phyloP scores from a whole-genome alignment of 2,329 filamentous ascomycete species.

The Penicillium sp. region DNA sequence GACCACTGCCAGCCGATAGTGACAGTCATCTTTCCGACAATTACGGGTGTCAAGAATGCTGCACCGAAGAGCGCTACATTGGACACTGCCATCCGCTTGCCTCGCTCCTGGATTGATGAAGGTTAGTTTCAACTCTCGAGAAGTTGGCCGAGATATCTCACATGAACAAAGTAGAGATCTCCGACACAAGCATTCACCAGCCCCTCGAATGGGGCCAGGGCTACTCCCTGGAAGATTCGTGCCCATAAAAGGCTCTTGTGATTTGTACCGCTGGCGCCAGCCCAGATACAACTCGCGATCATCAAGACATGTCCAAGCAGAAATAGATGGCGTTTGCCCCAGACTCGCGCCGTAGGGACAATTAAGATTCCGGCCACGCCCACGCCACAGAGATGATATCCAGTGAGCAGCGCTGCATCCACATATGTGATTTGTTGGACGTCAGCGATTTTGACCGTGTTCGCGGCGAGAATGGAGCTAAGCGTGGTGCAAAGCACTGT shows the following conservation, averaged over 20 bases:
- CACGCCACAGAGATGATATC: conserved; percentile 83
- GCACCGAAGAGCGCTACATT: conserved; percentile 73
- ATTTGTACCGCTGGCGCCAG: conserved; percentile 66
- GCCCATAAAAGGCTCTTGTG: conserved; percentile 77
- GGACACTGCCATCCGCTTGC: conserved; percentile 81
- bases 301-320: conserved; percentile 75
- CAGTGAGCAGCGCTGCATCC: conserved; percentile 79
- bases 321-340: conserved; percentile 90
- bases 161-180: conserved; percentile 87
- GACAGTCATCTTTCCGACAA: conserved; percentile 82
- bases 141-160: conserved; percentile 45
- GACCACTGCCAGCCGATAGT: conserved; percentile 82
- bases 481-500: conserved; percentile 83
- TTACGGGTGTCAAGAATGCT: conserved; percentile 79
- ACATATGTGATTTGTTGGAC: conserved; percentile 70
- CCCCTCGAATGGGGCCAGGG: conserved; percentile 84
- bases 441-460: conserved; percentile 76
- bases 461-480: conserved; percentile 83
- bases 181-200: conserved; percentile 87
- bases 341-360: conserved; percentile 84
- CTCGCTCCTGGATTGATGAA: conserved; percentile 60
- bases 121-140: background rate
- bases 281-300: conserved; percentile 77
- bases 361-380: conserved; percentile 81
- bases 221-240: conserved; percentile 82